Conservation (phyloP, 2,329 filamentous ascomycete species). For the Aureobasidium sp. region DNA sequence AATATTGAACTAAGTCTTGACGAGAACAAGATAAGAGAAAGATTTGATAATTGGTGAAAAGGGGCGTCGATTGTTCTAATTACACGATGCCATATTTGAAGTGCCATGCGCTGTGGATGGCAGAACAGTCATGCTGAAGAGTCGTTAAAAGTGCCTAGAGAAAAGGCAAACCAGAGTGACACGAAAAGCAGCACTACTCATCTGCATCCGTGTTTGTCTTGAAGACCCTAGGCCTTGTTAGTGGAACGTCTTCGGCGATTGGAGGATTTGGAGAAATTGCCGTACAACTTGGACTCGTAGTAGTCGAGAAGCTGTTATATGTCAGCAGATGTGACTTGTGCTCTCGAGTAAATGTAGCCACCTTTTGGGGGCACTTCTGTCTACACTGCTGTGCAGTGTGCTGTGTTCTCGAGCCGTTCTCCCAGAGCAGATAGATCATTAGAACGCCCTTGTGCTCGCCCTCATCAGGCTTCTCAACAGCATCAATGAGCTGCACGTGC, state of each 20-base stretch:
- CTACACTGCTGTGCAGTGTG: constrained; percentile 62
- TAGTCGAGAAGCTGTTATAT: constrained; percentile 5
- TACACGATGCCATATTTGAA: neutral
- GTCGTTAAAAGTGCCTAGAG: neutral
- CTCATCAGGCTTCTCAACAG: constrained; percentile 52
- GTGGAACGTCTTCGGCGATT: constrained; percentile 8
- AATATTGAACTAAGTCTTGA: neutral
- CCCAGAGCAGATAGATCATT: constrained; percentile 65
- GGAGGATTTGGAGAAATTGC: neutral
- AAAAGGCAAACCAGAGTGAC: neutral
- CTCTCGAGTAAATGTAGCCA: constrained; percentile 22
- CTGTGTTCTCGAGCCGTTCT: constrained; percentile 63
- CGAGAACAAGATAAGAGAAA: neutral
- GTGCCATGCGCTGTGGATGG: neutral
- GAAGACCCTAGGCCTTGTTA: constrained; percentile 9
- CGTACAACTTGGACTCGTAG: constrained; percentile 4
- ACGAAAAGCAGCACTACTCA: neutral
- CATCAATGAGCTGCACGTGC: constrained; percentile 60
- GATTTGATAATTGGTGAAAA: neutral
- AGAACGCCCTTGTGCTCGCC: constrained; percentile 33
- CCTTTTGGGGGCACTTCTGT: constrained; percentile 70
- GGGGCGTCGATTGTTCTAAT: neutral
- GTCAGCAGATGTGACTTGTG: neutral
- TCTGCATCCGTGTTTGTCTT: neutral
- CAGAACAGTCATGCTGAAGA: neutral